phyloP scores from a whole-genome alignment of 371 early-diverging fungal species.

The Entomophthora muscae region DNA sequence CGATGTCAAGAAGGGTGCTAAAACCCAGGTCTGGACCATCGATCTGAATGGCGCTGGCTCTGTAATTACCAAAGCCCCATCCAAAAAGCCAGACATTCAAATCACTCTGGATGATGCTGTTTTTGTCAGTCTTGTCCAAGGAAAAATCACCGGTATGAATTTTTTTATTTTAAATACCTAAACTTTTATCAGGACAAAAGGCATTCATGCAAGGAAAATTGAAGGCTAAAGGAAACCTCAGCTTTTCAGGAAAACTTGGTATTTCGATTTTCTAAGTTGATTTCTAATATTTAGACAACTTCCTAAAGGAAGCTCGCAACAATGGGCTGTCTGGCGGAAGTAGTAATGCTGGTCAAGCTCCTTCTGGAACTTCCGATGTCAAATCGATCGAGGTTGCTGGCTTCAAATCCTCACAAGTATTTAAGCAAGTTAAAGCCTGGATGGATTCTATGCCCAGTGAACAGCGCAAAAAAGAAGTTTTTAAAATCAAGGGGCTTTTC shows the following conservation, averaged over 20 bases:
- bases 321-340: neutral
- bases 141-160: conserved; percentile 3
- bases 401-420: neutral
- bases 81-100: neutral
- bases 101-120: neutral
- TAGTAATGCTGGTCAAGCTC: neutral
- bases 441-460: neutral
- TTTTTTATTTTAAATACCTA: neutral
- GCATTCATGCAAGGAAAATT: conserved; percentile 70
- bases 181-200: conserved; percentile 33
- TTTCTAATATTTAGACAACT: neutral
- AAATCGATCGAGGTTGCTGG: conserved; percentile 3
- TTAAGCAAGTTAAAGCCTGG: conserved; percentile 3
- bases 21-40: neutral
- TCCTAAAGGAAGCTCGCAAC: neutral
- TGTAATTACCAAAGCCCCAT: neutral
- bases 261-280: neutral
- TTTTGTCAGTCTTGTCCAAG: neutral
- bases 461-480: neutral
- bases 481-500: conserved; percentile 2
- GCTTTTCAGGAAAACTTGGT: conserved; percentile 44
- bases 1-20: conserved; percentile 1
- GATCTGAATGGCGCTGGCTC: neutral
- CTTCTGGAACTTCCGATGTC: neutral
- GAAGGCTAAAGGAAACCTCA: conserved; percentile 71